Evolutionary conservation across 164 flowering plant genomes (phyloP).

Genomic region (Chloranthus sessilifolius): DNA sequence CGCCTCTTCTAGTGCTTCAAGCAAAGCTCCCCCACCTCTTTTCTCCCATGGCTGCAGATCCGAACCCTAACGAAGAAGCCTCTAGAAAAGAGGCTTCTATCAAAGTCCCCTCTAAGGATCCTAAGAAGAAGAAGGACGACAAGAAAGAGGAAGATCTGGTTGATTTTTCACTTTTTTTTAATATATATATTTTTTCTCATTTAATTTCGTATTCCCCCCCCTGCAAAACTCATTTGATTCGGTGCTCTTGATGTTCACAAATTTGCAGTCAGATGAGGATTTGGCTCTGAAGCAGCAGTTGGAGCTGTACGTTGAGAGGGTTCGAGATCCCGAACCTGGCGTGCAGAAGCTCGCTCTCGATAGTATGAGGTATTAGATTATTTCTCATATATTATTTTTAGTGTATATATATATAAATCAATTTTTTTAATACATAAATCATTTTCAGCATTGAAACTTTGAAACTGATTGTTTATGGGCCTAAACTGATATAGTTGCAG

Average conservation of each 20-base stretch:
- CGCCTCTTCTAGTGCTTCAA: no score
- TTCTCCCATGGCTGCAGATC: constrained; percentile 48
- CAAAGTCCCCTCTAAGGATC: constrained; percentile 66
- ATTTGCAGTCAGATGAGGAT: constrained; percentile 87
- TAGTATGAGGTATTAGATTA: constrained; percentile 70
- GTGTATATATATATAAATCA: not conserved
- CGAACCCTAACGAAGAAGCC: constrained; percentile 27
- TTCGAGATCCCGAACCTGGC: constrained; percentile 79
- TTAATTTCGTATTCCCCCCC: no score
- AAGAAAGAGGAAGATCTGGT: constrained; percentile 94
- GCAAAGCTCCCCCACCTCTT: no score
- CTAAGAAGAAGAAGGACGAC: constrained; percentile 76
- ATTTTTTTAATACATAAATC: not conserved
- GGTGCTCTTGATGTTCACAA: no score
- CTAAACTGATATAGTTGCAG: no score
- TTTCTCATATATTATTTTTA: not conserved
- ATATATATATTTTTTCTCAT: no score
- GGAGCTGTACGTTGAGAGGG: constrained; percentile 92
- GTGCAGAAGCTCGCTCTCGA: constrained; percentile 86
- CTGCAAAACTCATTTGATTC: no score
- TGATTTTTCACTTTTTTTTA: constrained; percentile 1
- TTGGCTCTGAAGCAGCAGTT: constrained; percentile 90
- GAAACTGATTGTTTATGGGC: no score
- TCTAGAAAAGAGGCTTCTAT: constrained; percentile 30
- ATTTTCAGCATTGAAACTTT: no score